Evolutionary conservation across 1,139 yeast genomes (phyloP).

Genomic region (Trichomonascaceae sp.): DNA sequence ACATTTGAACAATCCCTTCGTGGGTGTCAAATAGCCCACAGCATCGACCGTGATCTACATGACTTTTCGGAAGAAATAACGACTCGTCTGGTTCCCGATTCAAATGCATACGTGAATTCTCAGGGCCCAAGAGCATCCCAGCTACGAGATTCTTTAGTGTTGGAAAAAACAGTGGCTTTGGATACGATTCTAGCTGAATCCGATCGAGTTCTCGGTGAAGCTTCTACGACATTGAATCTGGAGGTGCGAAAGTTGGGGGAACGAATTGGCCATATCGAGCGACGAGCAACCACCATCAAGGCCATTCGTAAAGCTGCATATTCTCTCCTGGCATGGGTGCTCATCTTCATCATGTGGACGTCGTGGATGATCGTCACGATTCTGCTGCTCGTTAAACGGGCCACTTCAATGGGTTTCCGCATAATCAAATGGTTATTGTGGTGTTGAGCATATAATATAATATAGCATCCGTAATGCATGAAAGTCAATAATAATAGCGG

Average conservation of each 20-base stretch:
- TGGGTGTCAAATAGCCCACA: neutral
- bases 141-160: constrained; percentile 32
- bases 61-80: constrained; percentile 19
- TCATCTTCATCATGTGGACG: constrained; percentile 58
- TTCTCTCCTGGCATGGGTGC: constrained; percentile 42
- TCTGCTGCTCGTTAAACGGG: constrained; percentile 39
- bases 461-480: neutral
- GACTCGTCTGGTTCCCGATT: constrained; percentile 17
- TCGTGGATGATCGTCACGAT: constrained; percentile 66
- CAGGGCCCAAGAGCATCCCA: constrained; percentile 24
- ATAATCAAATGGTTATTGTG: constrained; percentile 41
- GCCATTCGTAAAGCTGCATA: constrained; percentile 26
- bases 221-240: constrained; percentile 71
- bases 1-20: constrained; percentile 9
- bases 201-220: constrained; percentile 75
- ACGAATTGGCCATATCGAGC: constrained; percentile 49
- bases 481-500: neutral
- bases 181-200: constrained; percentile 65
- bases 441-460: constrained; percentile 19
- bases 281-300: constrained; percentile 19
- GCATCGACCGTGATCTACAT: constrained; percentile 18
- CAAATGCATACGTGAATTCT: constrained; percentile 18
- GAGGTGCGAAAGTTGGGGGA: constrained; percentile 69
- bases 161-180: constrained; percentile 40
- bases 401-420: constrained; percentile 36